Evolutionary conservation across 2,329 filamentous ascomycete species (phyloP).

Genomic region (Colletotrichum musae): DNA sequence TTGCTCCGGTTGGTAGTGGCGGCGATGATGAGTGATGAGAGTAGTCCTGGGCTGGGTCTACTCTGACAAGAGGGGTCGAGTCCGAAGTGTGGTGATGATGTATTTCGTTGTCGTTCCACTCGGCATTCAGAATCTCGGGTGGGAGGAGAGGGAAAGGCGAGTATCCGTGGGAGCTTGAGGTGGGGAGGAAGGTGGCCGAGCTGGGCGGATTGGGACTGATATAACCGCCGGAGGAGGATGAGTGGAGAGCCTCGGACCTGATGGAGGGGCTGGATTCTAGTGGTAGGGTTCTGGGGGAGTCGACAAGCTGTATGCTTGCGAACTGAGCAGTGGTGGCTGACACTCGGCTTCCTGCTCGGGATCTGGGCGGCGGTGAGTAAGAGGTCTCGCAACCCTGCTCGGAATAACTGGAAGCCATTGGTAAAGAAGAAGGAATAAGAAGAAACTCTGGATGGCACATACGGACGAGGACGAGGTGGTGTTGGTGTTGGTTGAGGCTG

Average conservation of each 20-base stretch:
- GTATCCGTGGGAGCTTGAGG: conserved; percentile 44
- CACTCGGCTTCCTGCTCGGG: conserved; percentile 49
- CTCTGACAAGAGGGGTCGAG: conserved; percentile 48
- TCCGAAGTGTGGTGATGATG: conserved; percentile 40
- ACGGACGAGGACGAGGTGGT: conserved; percentile 41
- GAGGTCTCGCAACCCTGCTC: conserved; percentile 48
- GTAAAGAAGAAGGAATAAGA: conserved; percentile 44
- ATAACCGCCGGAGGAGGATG: conserved; percentile 44
- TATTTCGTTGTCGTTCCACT: conserved; percentile 49
- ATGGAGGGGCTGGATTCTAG: conserved; percentile 44
- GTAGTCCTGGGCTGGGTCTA: conserved; percentile 52
- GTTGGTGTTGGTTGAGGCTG: conserved; percentile 17
- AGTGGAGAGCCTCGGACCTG: conserved; percentile 44
- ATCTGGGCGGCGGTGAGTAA: conserved; percentile 54
- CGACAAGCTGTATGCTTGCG: conserved; percentile 46
- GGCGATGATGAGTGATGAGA: conserved; percentile 41
- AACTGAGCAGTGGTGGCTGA: conserved; percentile 48
- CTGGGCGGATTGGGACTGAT: conserved; percentile 46
- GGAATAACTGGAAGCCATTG: conserved; percentile 48
- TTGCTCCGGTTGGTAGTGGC: conserved; percentile 44
- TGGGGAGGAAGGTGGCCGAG: conserved; percentile 45
- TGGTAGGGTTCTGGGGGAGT: conserved; percentile 45
- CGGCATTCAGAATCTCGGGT: conserved; percentile 47
- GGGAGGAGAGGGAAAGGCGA: conserved; percentile 48
- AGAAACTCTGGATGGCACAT: conserved; percentile 48